Conservation (phyloP, 768 basidiomycete species). For the Tulasnella sp. region DNA sequence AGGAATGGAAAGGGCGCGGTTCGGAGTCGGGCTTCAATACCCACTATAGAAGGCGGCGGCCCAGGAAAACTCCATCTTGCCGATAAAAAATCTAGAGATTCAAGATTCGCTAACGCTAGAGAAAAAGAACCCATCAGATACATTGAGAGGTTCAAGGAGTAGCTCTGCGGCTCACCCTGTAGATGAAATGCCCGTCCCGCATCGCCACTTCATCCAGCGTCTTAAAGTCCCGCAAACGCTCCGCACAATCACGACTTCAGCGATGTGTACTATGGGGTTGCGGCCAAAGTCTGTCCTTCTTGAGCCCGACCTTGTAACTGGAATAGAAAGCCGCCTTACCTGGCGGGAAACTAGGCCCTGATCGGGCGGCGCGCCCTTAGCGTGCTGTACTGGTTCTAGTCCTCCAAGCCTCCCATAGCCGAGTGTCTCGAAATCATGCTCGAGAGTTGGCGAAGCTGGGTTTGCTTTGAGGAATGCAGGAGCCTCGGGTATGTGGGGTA, state of each 20-base stretch:
- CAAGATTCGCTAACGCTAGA: not conserved
- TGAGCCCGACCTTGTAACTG: not conserved
- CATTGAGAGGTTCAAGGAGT: not conserved
- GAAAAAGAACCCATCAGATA: not conserved
- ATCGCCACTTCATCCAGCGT: not conserved
- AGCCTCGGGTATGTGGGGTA: not conserved
- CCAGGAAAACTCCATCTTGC: not conserved
- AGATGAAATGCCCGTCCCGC: not conserved
- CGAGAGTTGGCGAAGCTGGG: not conserved
- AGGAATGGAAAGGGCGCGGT: not conserved
- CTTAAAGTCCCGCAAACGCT: not conserved
- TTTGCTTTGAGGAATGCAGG: not conserved
- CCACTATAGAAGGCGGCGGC: not conserved
- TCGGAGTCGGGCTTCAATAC: not conserved
- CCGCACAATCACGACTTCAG: not conserved
- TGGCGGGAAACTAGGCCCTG: not conserved
- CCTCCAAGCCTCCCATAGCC: not conserved
- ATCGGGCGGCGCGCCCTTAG: not conserved
- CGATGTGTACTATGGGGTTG: not conserved
- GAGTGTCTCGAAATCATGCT: not conserved
- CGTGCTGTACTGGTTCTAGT: not conserved
- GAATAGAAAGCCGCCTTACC: not conserved
- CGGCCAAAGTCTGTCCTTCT: not conserved
- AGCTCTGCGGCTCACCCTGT: not conserved
- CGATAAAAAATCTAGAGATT: not conserved